phyloP scores from a whole-genome alignment of 495 filamentous ascomycete genomes.

The Penicillium paxilli region DNA sequence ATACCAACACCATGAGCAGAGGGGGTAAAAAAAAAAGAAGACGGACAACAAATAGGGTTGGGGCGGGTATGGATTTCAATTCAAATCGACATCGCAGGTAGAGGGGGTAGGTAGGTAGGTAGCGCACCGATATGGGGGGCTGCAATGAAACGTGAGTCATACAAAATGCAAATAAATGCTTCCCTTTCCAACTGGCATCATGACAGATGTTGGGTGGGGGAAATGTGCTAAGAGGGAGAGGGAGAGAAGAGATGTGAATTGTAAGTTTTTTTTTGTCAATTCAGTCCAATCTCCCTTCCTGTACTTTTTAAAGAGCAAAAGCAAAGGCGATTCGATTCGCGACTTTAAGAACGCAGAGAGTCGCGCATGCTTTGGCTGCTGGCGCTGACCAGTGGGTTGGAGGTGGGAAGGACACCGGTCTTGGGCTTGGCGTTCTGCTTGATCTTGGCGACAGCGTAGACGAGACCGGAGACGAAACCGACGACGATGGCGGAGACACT shows the following conservation, averaged over 20 bases:
- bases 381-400: conserved; percentile 73
- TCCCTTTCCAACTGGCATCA: conserved; percentile 5
- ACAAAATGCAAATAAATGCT: conserved; percentile 29
- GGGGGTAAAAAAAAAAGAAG: background rate
- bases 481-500: conserved; percentile 85
- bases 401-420: conserved; percentile 65
- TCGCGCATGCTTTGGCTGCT: conserved; percentile 92
- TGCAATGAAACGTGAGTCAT: conserved; percentile 40
- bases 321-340: background rate
- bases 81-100: too few relatives aligned
- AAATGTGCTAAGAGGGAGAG: background rate
- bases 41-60: conserved; percentile 19
- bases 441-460: conserved; percentile 90
- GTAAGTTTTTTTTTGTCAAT: too few relatives aligned
- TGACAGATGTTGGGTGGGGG: background rate
- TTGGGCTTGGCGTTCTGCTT: conserved; percentile 69
- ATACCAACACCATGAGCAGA: conserved; percentile 28
- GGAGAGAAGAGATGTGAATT: background rate
- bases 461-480: conserved; percentile 88
- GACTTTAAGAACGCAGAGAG: conserved; percentile 59
- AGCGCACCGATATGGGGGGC: too few relatives aligned
- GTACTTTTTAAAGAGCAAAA: background rate
- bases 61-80: conserved; percentile 11
- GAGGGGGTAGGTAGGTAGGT: too few relatives aligned
- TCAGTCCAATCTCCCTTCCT: too few relatives aligned